Evolutionary conservation across 345 rosid genomes (phyloP), one percentile per base, ranked within the genome.

Genomic region (Populus simonii): DNA sequence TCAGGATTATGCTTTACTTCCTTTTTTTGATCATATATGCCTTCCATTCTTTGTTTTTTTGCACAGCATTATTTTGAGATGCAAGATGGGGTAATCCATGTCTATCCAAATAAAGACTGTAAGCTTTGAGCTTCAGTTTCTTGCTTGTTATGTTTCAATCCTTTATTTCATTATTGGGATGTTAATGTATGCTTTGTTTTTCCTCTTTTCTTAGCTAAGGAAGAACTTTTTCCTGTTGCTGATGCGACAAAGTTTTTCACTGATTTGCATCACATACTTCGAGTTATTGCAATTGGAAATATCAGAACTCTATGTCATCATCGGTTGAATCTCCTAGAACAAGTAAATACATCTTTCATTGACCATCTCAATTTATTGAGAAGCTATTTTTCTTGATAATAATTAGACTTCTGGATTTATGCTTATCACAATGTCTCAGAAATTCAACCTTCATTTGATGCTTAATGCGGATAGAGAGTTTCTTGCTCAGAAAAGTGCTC

Each of bases 401-500:
- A 43, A 55, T 71, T 79, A 7, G 65, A 66, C 25, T 55, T 71
- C 74, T 83, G 78, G 82, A 66, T 16, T n/a, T 65, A 39, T 75
- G 62, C 27, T 49, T 31, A 16, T 73, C 47, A 70, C 41, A 39
- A 25, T 12, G n/a, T 15, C 80, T 80, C 93, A 96, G 99, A 96
- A 96, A 87, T 94, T 94, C 87, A 94, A 92, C 80, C 98, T 96
- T 74, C 99, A 96, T 84, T 88, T 96, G 93, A 96, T 94, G 98
- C 96, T 96, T 78, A 96, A 96, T 84, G 91, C 99, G 82, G 99
- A 96, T 80, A 87, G 84, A 87, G 99, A 96, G 78, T 96, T 96
- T 82, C 91, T 96, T 49, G 98, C 96, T 77, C 99, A 96, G 87
- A 96, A 96, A 82, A 96, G 99, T 84, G 99, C 99, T 68, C 98